Conservation (phyloP, 2,329 filamentous ascomycete genomes). For the Rhytidhysteron rufulum region DNA sequence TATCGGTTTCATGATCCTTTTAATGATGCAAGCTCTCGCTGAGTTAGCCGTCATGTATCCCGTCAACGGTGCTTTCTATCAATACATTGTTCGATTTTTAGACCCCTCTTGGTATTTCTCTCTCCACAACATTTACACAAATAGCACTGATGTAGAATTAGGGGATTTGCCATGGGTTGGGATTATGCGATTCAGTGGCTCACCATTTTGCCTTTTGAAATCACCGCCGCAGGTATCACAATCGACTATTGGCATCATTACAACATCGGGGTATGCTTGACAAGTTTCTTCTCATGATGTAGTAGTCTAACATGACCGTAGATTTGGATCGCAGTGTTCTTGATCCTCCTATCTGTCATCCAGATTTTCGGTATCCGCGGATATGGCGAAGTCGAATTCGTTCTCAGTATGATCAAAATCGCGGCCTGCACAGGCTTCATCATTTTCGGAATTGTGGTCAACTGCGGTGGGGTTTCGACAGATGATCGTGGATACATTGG, state of each 20-base stretch:
- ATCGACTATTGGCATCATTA: conserved; percentile 27
- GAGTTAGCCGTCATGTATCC: conserved; percentile 41
- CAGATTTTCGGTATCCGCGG: conserved; percentile 32
- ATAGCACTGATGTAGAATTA: conserved; percentile 1
- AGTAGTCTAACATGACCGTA: conserved; percentile 5
- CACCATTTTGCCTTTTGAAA: conserved; percentile 29
- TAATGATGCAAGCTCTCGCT: conserved; percentile 39
- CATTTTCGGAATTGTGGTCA: conserved; percentile 59
- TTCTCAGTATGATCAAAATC: conserved; percentile 57
- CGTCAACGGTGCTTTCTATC: conserved; percentile 39
- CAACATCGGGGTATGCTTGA: conserved; percentile 15
- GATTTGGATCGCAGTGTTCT: conserved; percentile 30
- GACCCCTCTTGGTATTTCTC: conserved; percentile 36
- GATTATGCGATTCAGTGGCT: conserved; percentile 30
- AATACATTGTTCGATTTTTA: conserved; percentile 38
- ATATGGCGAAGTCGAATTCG: conserved; percentile 50
- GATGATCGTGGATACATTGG: conserved; percentile 56
- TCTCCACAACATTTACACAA: not conserved
- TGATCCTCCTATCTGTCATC: conserved; percentile 20
- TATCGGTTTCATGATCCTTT: conserved; percentile 32
- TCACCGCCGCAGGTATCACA: conserved; percentile 30
- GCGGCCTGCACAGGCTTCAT: conserved; percentile 60
- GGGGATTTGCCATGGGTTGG: conserved; percentile 35
- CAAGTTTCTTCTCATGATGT: no score
- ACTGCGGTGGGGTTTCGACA: conserved; percentile 56